Percentiles rank a stretch among this genome's conserved stretches.
Conservation (phyloP, 345 rosid genomes). For the Euphorbia tirucalli region DNA sequence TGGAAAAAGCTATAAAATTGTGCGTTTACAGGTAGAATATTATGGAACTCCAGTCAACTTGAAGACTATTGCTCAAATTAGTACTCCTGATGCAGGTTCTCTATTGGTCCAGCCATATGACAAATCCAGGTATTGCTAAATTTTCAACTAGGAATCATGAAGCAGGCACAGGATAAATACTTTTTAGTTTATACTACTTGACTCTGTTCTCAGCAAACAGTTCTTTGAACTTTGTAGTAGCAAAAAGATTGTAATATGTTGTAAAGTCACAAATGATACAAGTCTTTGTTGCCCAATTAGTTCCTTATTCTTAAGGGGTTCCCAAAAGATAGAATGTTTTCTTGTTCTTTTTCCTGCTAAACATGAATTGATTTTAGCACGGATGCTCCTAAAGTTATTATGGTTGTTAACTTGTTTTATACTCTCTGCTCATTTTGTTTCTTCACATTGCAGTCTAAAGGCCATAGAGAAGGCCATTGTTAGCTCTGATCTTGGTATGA, state of each 20-base stretch:
- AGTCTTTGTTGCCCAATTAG: not conserved
- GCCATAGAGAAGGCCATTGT: conserved; percentile 92
- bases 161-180: not conserved
- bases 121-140: conserved; percentile 71
- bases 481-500: conserved; percentile 79
- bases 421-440: not conserved
- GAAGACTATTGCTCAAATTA: conserved; percentile 91
- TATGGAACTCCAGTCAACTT: conserved; percentile 90
- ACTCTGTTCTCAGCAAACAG: not conserved
- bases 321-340: not conserved
- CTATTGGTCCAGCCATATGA: conserved; percentile 90
- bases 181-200: too few relatives aligned
- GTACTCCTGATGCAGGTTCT: conserved; percentile 86
- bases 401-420: conserved; percentile 12
- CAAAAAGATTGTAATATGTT: not conserved
- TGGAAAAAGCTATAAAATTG: conserved; percentile 2
- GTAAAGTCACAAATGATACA: not conserved
- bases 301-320: not conserved
- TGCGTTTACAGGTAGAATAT: conserved; percentile 67
- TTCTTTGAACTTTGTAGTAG: not conserved
- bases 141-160: not conserved
- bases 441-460: conserved; percentile 58
- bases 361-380: not conserved
- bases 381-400: conserved; percentile 6
- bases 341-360: not conserved